Percentiles rank a stretch among this genome's conserved stretches.
phyloP scores from a whole-genome alignment of 495 filamentous ascomycete species.

The Bacidia rubella region DNA sequence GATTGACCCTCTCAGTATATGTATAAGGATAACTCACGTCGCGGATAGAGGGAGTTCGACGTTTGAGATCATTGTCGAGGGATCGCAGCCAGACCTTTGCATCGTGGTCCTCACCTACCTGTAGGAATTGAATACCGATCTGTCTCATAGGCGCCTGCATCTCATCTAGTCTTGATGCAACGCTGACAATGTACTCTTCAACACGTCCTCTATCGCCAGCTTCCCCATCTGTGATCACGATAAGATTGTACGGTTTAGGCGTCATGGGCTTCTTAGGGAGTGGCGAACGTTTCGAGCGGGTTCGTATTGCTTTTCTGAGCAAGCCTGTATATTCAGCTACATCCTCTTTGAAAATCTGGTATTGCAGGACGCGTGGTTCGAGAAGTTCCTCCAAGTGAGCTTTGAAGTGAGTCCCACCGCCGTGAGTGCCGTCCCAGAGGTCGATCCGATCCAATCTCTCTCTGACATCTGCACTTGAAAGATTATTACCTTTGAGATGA shows the following conservation, averaged over 20 bases:
- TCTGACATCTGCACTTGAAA: not conserved
- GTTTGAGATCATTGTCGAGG: slow-evolving; percentile 1
- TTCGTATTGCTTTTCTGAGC: not conserved
- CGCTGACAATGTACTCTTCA: not conserved
- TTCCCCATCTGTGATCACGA: slow-evolving; percentile 5
- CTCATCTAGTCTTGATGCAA: not conserved
- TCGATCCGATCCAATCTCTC: not conserved
- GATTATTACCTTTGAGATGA: not conserved
- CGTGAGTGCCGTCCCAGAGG: not conserved
- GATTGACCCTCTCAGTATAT: not conserved
- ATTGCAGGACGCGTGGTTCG: not conserved
- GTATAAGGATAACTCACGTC: not conserved
- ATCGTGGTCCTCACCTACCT: slow-evolving; percentile 2
- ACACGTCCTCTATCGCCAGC: slow-evolving; percentile 2
- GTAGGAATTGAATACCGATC: slow-evolving; percentile 2
- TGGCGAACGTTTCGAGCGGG: not conserved
- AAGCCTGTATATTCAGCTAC: not conserved
- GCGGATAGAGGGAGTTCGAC: not conserved
- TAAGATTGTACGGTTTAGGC: not conserved
- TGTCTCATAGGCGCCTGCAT: not conserved
- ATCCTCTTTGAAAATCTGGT: not conserved
- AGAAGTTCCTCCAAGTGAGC: not conserved
- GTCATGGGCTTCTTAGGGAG: not conserved
- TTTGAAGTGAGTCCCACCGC: not conserved
- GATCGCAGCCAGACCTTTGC: not conserved